Evolutionary conservation across 2,329 filamentous ascomycete genomes (phyloP), one percentile per base, ranked within the genome.

Genomic region (Arthrobotrys iridis): DNA sequence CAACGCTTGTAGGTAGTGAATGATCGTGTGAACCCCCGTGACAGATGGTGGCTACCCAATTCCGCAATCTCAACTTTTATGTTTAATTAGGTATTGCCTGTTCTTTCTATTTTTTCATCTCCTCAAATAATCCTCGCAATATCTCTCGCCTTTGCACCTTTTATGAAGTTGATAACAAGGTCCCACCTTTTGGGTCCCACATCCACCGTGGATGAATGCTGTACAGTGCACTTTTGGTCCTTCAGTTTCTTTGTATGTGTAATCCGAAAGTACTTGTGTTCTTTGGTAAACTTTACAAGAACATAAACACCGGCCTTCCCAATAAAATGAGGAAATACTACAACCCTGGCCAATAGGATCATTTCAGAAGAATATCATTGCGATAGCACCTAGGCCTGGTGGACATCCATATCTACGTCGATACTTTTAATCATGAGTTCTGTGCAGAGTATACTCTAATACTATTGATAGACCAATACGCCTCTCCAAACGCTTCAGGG

Each of bases 391-490:
- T n/a, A n/a, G n/a, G n/a, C n/a, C n/a, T n/a, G n/a, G n/a, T n/a
- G n/a, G n/a, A n/a, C n/a, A n/a, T n/a, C n/a, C n/a, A n/a, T n/a
- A n/a, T n/a, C n/a, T n/a, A n/a, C n/a, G n/a, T n/a, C n/a, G n/a
- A n/a, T n/a, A n/a, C n/a, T n/a, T n/a, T n/a, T n/a, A n/a, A 43
- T 64, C 30, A 63, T 11, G 22, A 50, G 22, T 30, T 59, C 18
- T 26, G 30, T n/a, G 55, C 59, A 22, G 45, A 77, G 43, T 63
- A 93, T 11, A 92, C 87, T 82, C 87, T 88, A 80, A 93, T 84
- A 35, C 86, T 88, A 80, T 91, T 91, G 82, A 96, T 86, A 73
- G 87, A 83, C 91, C 92, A 96, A 83, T 90, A 96, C 0, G 91
- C 87, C 22, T 93, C 86, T 18, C 83, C 80, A 81, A 95, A 96